A percentile compares a stretch with the other conserved stretches of the same genome.
phyloP scores from a whole-genome alignment of 2,329 filamentous ascomycete species.

The Botrytis fabae region DNA sequence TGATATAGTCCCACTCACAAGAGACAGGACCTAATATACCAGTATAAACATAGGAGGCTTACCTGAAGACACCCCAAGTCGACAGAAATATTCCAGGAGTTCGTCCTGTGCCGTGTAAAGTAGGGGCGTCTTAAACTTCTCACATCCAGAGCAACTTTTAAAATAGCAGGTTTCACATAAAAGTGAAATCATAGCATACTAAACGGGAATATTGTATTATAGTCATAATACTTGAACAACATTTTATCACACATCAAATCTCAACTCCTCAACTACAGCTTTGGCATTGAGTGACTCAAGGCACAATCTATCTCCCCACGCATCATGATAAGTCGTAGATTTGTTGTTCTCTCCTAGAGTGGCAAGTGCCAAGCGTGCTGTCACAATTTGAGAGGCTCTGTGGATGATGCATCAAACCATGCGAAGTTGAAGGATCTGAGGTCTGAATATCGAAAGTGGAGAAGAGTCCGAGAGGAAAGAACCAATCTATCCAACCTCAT shows the following conservation, averaged over 20 bases:
- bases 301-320: not conserved
- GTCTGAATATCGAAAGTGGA: not conserved
- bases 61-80: not conserved
- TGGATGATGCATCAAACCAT: not conserved
- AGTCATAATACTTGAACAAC: not conserved
- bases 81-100: not conserved
- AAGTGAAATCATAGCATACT: not conserved
- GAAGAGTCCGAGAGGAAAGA: not conserved
- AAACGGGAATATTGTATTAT: too few relatives aligned
- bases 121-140: not conserved
- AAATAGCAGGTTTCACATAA: not conserved
- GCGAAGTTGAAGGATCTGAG: not conserved
- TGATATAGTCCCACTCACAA: not conserved
- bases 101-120: not conserved
- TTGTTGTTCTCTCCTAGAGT: not conserved
- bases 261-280: not conserved
- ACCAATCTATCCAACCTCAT: not conserved
- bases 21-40: not conserved
- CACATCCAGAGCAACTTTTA: not conserved
- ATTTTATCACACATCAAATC: not conserved
- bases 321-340: not conserved
- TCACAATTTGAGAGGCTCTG: not conserved
- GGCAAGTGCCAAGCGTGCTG: not conserved
- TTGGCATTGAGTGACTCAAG: not conserved
- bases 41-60: not conserved